These are phyloP conservation scores for Rugonectria rugulosa DNA, from an alignment of 2,329 filamentous ascomycete genomes.

Conservation along the genomic window DNA sequence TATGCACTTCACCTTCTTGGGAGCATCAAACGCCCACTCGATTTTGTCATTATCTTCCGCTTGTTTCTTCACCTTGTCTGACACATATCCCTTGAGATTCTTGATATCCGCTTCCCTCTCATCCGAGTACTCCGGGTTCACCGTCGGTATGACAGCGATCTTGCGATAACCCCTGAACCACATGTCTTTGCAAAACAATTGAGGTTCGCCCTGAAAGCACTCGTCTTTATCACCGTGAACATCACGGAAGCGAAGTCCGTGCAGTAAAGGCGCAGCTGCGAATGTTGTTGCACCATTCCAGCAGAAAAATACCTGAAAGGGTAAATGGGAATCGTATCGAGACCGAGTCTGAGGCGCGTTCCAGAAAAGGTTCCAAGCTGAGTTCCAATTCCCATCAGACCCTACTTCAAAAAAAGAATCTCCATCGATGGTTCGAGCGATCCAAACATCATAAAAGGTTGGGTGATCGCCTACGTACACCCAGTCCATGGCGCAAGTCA, in stretches of 20 bases:
- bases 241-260: constrained; percentile 48
- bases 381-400: constrained; percentile 55
- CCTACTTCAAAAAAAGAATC: constrained; percentile 62
- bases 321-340: constrained; percentile 45
- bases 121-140: constrained; percentile 62
- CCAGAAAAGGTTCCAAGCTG: constrained; percentile 56
- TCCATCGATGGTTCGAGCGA: constrained; percentile 58
- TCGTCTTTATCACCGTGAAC: constrained; percentile 44
- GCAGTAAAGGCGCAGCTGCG: constrained; percentile 39
- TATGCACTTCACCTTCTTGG: constrained; percentile 57
- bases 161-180: constrained; percentile 57
- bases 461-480: constrained; percentile 50
- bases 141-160: constrained; percentile 62
- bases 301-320: constrained; percentile 66
- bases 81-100: constrained; percentile 55
- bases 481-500: constrained; percentile 68
- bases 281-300: constrained; percentile 65
- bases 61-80: constrained; percentile 42
- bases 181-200: constrained; percentile 63
- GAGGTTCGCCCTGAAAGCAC: constrained; percentile 61
- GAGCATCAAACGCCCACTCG: constrained; percentile 53
- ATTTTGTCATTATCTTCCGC: constrained; percentile 44
- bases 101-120: constrained; percentile 55
- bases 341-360: constrained; percentile 48
- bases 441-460: constrained; percentile 64